Base-by-base conservation (phyloP, 2,329 filamentous ascomycete species). In the Colletotrichum lupini region DNA sequence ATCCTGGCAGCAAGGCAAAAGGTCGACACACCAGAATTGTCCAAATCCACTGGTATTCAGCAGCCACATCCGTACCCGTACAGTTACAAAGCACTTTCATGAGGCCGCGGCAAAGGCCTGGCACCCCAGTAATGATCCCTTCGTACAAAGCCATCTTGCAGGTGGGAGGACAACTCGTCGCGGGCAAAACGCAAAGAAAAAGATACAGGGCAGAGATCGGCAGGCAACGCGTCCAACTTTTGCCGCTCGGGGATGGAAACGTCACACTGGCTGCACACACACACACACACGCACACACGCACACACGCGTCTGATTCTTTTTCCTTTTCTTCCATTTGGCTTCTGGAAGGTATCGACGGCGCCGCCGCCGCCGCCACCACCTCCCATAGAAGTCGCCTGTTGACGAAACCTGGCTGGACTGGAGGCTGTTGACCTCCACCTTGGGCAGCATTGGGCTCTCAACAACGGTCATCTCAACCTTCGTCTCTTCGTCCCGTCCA, bases 401-500 rank as follows among this genome's bases (percentile, higher is more conserved):
- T 42, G 14, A 32, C 22, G 14, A 24, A 12, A 42, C 66, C 70
- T 60, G 67, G 67, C 70, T 55, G 67, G 61, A 73, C 67, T 60
- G 60, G 35, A 70, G 60, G 55, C 60, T 35, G 28, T 59, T 65
- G 46, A 70, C 60, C 67, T 70, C 72, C 58, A 67, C 72, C 67
- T 74, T 67, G 72, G 72, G 72, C 68, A 72, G 30, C 72, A 72
- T 72, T 53, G 72, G 70, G 67, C 68, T 67, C 62, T n/a, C 24
- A 46, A 7, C 42, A 19, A 14, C 30, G 28, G 67, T 67, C 62
- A 52, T 59, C 53, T 26, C 67, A 72, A 74, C 57, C 61, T 72
- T 74, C 68, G 58, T 74, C 72, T 72, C 57, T 72, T 74, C 49
- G 16, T 66, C 24, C 35, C 32, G 62, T 32, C 22, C 58, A 58